phyloP scores from a whole-genome alignment of 2,329 filamentous ascomycete genomes.

The Scedosporium minutisporum region DNA sequence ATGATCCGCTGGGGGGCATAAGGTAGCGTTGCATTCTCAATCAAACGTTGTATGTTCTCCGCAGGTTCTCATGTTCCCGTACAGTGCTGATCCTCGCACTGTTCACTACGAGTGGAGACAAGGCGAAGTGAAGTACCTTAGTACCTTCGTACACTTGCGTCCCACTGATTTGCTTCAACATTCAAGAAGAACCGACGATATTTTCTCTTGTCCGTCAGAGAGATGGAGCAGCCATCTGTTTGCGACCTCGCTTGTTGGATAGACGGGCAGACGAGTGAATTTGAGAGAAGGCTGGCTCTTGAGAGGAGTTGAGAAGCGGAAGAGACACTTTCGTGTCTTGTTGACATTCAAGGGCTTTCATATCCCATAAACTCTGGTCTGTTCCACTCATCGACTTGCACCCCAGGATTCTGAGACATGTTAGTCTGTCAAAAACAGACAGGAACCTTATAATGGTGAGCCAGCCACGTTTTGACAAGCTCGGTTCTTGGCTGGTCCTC shows the following conservation, averaged over 20 bases:
- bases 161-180: no score
- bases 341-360: neutral
- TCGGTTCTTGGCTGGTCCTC: neutral
- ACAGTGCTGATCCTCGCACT: neutral
- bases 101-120: no score
- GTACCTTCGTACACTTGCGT: no score
- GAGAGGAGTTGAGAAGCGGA: neutral
- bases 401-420: neutral
- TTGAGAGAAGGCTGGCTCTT: neutral
- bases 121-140: no score
- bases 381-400: neutral
- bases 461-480: neutral
- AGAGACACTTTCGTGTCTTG: no score
- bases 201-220: neutral
- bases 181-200: no score
- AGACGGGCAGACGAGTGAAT: neutral
- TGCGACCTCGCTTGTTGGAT: neutral
- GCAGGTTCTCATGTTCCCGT: neutral
- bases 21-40: neutral
- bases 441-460: neutral
- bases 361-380: no score
- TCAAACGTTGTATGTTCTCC: neutral
- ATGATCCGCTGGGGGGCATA: neutral
- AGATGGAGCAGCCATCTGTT: neutral
- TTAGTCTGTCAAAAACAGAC: neutral